These are phyloP conservation scores for Chlorella sp. DNA, from an alignment of 139 green algal species.

Conservation along the genomic window DNA sequence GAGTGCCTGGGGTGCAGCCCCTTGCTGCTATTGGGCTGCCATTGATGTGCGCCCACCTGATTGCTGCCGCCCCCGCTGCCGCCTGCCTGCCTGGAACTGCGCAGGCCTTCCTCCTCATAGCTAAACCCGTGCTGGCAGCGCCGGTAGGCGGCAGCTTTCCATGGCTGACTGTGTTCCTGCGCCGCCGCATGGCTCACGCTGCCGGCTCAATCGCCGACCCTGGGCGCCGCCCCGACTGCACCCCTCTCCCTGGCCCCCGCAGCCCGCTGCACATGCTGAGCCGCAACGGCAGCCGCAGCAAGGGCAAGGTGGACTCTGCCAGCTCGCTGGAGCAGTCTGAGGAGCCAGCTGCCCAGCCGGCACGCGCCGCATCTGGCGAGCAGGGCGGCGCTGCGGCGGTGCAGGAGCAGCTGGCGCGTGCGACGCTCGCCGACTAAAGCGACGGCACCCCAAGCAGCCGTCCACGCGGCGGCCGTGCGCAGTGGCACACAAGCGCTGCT, in stretches of 20 bases:
- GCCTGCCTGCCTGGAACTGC: background rate
- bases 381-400: background rate
- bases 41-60: background rate
- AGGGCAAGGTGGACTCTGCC: slow-evolving; percentile 31
- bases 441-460: too few relatives aligned
- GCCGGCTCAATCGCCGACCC: background rate
- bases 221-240: background rate
- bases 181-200: too few relatives aligned
- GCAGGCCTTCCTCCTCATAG: slow-evolving; percentile 17
- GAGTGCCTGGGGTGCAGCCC: background rate
- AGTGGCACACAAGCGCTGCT: too few relatives aligned
- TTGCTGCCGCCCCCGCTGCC: background rate
- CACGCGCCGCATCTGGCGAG: background rate
- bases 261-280: slow-evolving; percentile 19
- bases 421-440: too few relatives aligned
- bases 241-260: background rate
- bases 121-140: background rate
- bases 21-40: background rate
- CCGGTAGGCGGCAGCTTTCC: background rate
- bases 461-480: too few relatives aligned
- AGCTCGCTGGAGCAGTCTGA: slow-evolving; percentile 24
- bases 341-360: background rate
- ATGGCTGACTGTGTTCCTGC: background rate
- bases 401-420: slow-evolving; percentile 10
- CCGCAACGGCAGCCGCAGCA: slow-evolving; percentile 27